Evolutionary conservation across 352 stramenopile genomes (phyloP).

Genomic region (Blastocystis sp.): DNA sequence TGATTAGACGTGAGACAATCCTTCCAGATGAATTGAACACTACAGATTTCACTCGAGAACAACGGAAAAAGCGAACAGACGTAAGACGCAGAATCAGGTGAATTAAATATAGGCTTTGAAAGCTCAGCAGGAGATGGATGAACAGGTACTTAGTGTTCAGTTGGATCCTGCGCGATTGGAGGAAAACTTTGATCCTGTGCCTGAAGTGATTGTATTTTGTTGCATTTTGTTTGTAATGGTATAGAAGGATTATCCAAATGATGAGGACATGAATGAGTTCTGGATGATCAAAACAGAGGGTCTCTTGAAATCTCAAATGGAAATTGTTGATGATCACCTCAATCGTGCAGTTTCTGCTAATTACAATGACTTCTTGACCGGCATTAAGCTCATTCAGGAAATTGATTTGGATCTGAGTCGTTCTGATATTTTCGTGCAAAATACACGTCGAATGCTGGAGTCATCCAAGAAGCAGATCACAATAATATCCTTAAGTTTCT

Average conservation of each 20-base stretch:
- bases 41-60: constrained; percentile 60
- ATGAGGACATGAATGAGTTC: constrained; percentile 62
- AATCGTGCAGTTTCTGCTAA: constrained; percentile 56
- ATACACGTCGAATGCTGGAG: constrained; percentile 53
- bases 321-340: constrained; percentile 66
- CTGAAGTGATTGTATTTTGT: constrained; percentile 58
- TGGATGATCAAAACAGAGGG: constrained; percentile 68
- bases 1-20: constrained; percentile 39
- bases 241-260: constrained; percentile 65
- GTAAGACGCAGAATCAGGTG: neutral
- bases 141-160: constrained; percentile 53
- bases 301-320: constrained; percentile 59
- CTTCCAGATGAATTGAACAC: constrained; percentile 61
- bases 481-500: constrained; percentile 24
- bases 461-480: constrained; percentile 41
- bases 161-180: constrained; percentile 55
- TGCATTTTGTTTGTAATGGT: neutral
- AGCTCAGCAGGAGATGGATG: constrained; percentile 64
- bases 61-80: constrained; percentile 61
- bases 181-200: constrained; percentile 63
- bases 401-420: constrained; percentile 67
- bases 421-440: constrained; percentile 62
- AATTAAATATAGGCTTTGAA: constrained; percentile 45
- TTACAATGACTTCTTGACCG: constrained; percentile 67
- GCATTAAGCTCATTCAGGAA: constrained; percentile 67